These are phyloP conservation scores for Thozetella sp. DNA, from an alignment of 495 filamentous ascomycete genomes.

Conservation along the genomic window DNA sequence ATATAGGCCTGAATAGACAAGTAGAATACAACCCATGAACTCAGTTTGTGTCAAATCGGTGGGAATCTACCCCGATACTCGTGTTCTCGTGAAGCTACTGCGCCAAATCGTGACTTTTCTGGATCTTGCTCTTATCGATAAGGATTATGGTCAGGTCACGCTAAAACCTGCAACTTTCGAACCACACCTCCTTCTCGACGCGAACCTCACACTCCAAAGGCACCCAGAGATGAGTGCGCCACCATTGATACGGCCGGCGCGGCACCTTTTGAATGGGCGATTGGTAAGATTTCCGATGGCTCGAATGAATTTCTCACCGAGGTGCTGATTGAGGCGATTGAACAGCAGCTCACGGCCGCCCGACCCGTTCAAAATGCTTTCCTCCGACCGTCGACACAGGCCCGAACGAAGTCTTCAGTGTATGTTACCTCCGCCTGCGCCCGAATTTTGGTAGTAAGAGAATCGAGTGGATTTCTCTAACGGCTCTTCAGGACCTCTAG, in stretches of 20 bases:
- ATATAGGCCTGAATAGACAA: too few relatives aligned
- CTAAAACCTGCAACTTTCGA: constrained; percentile 10
- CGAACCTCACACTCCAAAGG: constrained; percentile 18
- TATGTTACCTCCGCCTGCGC: constrained; percentile 11
- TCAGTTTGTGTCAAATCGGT: too few relatives aligned
- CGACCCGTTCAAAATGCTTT: constrained; percentile 17
- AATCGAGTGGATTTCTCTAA: background rate
- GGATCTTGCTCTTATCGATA: constrained; percentile 33
- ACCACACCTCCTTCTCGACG: constrained; percentile 4
- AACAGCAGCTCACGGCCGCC: constrained; percentile 21
- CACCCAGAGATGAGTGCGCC: constrained; percentile 29
- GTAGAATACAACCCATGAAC: too few relatives aligned
- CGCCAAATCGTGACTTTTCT: background rate
- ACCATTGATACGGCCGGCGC: constrained; percentile 32
- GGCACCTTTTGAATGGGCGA: constrained; percentile 26
- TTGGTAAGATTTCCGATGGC: constrained; percentile 18
- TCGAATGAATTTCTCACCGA: background rate
- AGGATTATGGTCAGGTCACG: constrained; percentile 13
- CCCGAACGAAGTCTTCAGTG: constrained; percentile 25
- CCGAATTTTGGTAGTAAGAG: background rate
- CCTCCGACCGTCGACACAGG: constrained; percentile 16
- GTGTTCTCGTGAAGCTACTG: background rate
- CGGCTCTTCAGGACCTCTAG: background rate
- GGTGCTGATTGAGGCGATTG: constrained; percentile 2
- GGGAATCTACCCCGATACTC: background rate